Base-by-base conservation (phyloP, 331 rosid species). In the Erythrophleum ivorense region DNA sequence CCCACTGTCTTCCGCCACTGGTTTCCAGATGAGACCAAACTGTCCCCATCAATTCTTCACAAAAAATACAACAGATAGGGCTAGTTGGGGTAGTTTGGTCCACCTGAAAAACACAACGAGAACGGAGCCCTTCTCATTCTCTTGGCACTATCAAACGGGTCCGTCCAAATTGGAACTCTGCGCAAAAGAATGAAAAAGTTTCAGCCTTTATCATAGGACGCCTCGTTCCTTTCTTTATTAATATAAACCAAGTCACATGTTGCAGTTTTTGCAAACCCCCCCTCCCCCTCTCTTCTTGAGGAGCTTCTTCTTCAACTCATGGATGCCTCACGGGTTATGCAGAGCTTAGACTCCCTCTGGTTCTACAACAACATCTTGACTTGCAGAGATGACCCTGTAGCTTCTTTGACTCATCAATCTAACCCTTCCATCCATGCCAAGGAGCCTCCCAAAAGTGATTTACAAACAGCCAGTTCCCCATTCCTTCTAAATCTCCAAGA, bases 271-370 rank as follows among this genome's bases (percentile, higher is more conserved):
- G 7, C 9, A 4, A 36, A 1, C 40, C 5, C 19, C 16, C 8
- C 29, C 29, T 1, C 29, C 29, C 29, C 29, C 29, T 24, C 29
- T 24, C 29, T 24, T 24, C 29, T 24, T 68, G 15, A 40, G 16
- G 24, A 13, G 21, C 60, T 4, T 63, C 19, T 70, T 18, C 41
- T 68, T 14, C 21, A 46, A 10, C 65, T 74, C 73, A 91, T 91
- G 90, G 90, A 83, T 36, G 48, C 41, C 69, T 85, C 86, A 52
- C 78, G 63, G 86, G 88, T 88, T 49, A 2, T 63, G 38, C 86
- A 89, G 60, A 72, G 73, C 78, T 69, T 91, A 0, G 94, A 91
- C 78, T 85, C 88, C 75, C 88, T 91, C 58, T 93, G 94, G 97
- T 91, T 91, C 90, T 91, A 73, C 86, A 67, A 86, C 75, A 88